Conservation (phyloP, 2,329 filamentous ascomycete species). For the Colletotrichum sp. region DNA sequence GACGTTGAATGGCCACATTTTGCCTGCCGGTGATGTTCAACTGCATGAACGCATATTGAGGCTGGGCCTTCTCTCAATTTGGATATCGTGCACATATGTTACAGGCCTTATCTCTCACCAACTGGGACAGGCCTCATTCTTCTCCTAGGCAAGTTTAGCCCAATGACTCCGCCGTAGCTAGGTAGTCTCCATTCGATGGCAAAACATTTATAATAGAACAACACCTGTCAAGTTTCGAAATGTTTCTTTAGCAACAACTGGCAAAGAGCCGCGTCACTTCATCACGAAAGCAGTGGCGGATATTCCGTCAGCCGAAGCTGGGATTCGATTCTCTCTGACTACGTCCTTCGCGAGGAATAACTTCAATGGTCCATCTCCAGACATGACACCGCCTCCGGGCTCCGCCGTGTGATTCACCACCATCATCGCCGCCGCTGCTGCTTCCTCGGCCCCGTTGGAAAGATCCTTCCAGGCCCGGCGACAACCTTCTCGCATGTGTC, state of each 20-base stretch:
- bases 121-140: background rate
- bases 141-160: background rate
- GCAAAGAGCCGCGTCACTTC: background rate
- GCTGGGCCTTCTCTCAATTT: background rate
- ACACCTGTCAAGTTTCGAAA: background rate
- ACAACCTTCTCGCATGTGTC: background rate
- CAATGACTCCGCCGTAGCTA: background rate
- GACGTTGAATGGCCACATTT: background rate
- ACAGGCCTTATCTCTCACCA: background rate
- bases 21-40: background rate
- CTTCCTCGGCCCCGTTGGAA: background rate
- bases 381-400: background rate
- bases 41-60: background rate
- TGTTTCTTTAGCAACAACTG: background rate
- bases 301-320: background rate
- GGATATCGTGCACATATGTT: background rate
- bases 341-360: background rate
- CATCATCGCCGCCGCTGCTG: background rate
- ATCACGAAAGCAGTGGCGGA: background rate
- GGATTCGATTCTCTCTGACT: background rate
- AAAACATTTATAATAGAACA: background rate
- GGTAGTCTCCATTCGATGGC: background rate
- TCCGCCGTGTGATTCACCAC: background rate
- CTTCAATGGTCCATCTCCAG: background rate
- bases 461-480: background rate